Evolutionary conservation across 805 yeast genomes (phyloP), one percentile per base, ranked within the genome.

Genomic region (Tetrapisispora phaffii): DNA sequence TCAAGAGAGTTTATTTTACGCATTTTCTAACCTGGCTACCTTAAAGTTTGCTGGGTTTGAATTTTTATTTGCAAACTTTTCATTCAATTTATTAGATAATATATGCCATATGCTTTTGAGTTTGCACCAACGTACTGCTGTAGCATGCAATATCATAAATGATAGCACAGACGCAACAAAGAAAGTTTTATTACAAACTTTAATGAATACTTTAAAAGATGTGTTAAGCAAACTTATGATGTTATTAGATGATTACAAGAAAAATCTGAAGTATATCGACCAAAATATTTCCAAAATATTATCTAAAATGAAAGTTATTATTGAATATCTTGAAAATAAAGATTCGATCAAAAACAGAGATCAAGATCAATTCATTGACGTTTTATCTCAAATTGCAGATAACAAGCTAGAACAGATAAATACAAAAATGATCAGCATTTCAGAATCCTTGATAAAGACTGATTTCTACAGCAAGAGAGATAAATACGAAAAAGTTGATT

Each of bases 21-120:
- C 58, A 9, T 60, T 60, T 42, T 60, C 65, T 7, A 59, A 59
- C 37, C 48, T 60, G 34, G 65, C 65, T 16, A 58, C 56, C 39
- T 48, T 54, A 35, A 58, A 52, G 42, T 56, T 59, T 47, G 60
- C 60, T 10, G 65, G 63, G 39, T 52, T 55, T 49, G 65, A 60
- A 47, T 60, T 59, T 34, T 44, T 57, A 23, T 59, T 55, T 34
- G 51, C 56, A n/a, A 59, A 56, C 37, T 56, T 52, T 41, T 54
- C 60, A n/a, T 59, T 58, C 32, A 33, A 41, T 12, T 45, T 56
- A n/a, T 41, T 60, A 32, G 44, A 53, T 23, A 53, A 48, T 26
- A 42, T 59, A 3, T 52, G 55, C 41, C 57, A 51, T 29, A 52
- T 60, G 52, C 41, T 58, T 4, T 47, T 60, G n/a, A 56, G 57